A percentile compares a stretch with the other conserved stretches of the same genome.
These are phyloP conservation scores for Saccharomyces paradoxus DNA, from an alignment of 805 yeast genomes.

Conservation along the genomic window DNA sequence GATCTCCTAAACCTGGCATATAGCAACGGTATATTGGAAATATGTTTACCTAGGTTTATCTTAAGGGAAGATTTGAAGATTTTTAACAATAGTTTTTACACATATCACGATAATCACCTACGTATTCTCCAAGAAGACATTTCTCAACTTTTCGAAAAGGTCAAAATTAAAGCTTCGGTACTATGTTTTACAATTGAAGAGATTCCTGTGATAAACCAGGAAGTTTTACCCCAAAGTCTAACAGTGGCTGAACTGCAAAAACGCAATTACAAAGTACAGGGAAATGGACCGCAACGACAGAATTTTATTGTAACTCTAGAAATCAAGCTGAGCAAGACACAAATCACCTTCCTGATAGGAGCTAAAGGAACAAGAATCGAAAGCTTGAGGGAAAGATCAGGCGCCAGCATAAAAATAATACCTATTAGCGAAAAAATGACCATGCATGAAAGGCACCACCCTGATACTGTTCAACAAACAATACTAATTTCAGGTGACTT, in stretches of 20 bases:
- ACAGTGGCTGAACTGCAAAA: neutral
- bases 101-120: neutral
- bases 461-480: slow-evolving; percentile 17
- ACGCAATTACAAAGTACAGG: neutral
- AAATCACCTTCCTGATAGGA: slow-evolving; percentile 39
- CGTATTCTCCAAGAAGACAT: neutral
- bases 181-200: neutral
- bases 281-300: neutral
- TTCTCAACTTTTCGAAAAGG: neutral
- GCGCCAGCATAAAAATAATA: slow-evolving; percentile 35
- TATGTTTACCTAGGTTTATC: neutral
- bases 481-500: slow-evolving; percentile 28
- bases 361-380: slow-evolving; percentile 35
- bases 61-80: neutral
- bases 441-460: slow-evolving; percentile 7
- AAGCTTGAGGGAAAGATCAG: slow-evolving; percentile 28
- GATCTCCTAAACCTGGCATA: neutral
- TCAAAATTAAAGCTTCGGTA: neutral
- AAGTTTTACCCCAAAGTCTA: neutral
- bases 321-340: slow-evolving; percentile 22
- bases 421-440: slow-evolving; percentile 22
- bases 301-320: neutral
- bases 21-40: neutral
- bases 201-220: neutral
- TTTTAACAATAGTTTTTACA: neutral